Evolutionary conservation across 345 rosid genomes (phyloP).

Genomic region (Lepidium africanum): DNA sequence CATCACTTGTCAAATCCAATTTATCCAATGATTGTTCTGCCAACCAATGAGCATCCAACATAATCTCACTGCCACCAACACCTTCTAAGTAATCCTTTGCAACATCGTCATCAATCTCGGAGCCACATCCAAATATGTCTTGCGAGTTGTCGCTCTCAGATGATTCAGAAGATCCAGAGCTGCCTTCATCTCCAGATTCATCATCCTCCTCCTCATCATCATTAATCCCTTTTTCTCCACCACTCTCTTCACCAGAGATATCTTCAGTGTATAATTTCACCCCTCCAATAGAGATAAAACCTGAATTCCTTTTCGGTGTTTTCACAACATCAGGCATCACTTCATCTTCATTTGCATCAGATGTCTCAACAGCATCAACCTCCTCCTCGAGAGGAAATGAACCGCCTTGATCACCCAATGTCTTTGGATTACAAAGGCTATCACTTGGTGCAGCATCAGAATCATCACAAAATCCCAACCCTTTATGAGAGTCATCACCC

Average conservation of each 20-base stretch:
- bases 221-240: slow-evolving; percentile 28
- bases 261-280: slow-evolving; percentile 69
- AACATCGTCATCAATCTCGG: slow-evolving; percentile 69
- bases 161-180: slow-evolving; percentile 33
- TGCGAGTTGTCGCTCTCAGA: slow-evolving; percentile 46
- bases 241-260: slow-evolving; percentile 55
- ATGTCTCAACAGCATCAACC: slow-evolving; percentile 24
- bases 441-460: slow-evolving; percentile 42
- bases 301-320: slow-evolving; percentile 47
- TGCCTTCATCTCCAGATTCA: slow-evolving; percentile 29
- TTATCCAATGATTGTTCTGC: slow-evolving; percentile 36
- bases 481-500: slow-evolving; percentile 54
- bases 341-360: slow-evolving; percentile 31
- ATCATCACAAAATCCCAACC: slow-evolving; percentile 56
- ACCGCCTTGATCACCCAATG: slow-evolving; percentile 33
- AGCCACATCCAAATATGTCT: slow-evolving; percentile 38
- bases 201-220: slow-evolving; percentile 29
- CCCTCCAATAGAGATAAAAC: slow-evolving; percentile 75
- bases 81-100: slow-evolving; percentile 88
- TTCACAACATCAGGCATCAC: slow-evolving; percentile 23
- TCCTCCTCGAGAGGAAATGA: slow-evolving; percentile 31
- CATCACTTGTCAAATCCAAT: slow-evolving; percentile 40
- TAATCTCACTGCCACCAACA: slow-evolving; percentile 59
- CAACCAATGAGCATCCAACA: slow-evolving; percentile 59
- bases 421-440: slow-evolving; percentile 36